These are phyloP conservation scores for Wickerhamomyces alni DNA, from an alignment of 805 yeast species.

Conservation along the genomic window DNA sequence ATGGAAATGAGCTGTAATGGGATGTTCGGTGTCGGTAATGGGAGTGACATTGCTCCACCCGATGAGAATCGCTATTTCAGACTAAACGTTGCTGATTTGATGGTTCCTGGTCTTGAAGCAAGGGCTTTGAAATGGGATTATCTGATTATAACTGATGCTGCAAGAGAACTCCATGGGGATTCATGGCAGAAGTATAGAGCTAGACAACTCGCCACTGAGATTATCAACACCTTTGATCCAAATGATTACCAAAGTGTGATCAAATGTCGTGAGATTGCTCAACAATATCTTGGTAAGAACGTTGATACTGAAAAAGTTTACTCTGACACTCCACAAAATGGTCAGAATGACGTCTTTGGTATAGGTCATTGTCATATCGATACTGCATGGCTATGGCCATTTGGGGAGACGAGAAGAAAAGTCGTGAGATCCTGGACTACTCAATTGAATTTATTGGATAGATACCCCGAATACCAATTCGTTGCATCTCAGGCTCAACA, in stretches of 20 bases:
- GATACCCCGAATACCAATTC: slow-evolving; percentile 88
- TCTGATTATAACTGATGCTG: slow-evolving; percentile 86
- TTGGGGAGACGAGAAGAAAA: slow-evolving; percentile 90
- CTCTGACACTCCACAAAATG: slow-evolving; percentile 28
- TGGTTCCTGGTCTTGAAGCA: slow-evolving; percentile 77
- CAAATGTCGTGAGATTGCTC: slow-evolving; percentile 62
- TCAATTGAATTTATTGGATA: slow-evolving; percentile 76
- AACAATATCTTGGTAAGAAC: slow-evolving; percentile 55
- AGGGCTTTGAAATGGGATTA: slow-evolving; percentile 73
- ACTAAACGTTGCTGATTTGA: slow-evolving; percentile 66
- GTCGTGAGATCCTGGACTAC: slow-evolving; percentile 94
- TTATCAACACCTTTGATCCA: slow-evolving; percentile 81
- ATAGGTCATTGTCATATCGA: slow-evolving; percentile 96
- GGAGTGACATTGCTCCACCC: slow-evolving; percentile 59
- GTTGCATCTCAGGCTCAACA: slow-evolving; percentile 97
- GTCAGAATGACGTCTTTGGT: slow-evolving; percentile 61
- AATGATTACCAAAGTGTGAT: slow-evolving; percentile 49
- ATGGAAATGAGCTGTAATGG: slow-evolving; percentile 92
- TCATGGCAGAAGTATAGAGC: slow-evolving; percentile 84
- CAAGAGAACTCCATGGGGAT: slow-evolving; percentile 72
- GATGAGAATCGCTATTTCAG: slow-evolving; percentile 68
- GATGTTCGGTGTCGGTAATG: slow-evolving; percentile 76
- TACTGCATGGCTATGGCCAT: slow-evolving; percentile 99
- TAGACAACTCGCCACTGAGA: slow-evolving; percentile 67
- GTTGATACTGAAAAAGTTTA: slow-evolving; percentile 64